phyloP scores from a whole-genome alignment of 352 stramenopile genomes.

The Thalassiosira exigua region DNA sequence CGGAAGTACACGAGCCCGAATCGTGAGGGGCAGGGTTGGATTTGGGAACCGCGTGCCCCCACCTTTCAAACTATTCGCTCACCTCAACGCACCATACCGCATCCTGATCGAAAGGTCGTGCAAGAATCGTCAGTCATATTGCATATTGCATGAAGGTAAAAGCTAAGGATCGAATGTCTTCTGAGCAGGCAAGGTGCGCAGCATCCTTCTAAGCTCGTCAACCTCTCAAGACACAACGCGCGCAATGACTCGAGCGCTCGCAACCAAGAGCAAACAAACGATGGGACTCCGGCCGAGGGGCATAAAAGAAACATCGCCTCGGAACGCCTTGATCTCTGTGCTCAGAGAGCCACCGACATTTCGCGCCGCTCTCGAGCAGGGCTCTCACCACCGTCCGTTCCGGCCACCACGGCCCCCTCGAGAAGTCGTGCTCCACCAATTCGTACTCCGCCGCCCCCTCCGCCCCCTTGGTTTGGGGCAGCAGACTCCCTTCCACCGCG shows the following conservation, averaged over 20 bases:
- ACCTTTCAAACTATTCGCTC: constrained; percentile 29
- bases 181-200: no score
- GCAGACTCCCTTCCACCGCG: constrained; percentile 64
- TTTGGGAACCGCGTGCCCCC: constrained; percentile 1
- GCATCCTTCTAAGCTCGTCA: no score
- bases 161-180: no score
- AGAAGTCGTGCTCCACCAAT: constrained; percentile 84
- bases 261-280: neutral
- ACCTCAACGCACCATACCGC: constrained; percentile 83
- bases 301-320: constrained; percentile 1
- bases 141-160: no score
- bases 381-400: constrained; percentile 46
- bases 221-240: no score
- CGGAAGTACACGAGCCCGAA: no score
- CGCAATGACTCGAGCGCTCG: neutral
- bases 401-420: constrained; percentile 83
- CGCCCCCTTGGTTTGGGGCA: constrained; percentile 54
- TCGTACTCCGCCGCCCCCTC: constrained; percentile 21
- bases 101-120: constrained; percentile 52
- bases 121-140: no score
- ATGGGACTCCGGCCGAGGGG: neutral
- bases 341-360: no score
- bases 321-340: no score
- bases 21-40: neutral
- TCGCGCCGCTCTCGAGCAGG: no score